phyloP scores from a whole-genome alignment of 768 basidiomycete genomes.

The Chiua virens region DNA sequence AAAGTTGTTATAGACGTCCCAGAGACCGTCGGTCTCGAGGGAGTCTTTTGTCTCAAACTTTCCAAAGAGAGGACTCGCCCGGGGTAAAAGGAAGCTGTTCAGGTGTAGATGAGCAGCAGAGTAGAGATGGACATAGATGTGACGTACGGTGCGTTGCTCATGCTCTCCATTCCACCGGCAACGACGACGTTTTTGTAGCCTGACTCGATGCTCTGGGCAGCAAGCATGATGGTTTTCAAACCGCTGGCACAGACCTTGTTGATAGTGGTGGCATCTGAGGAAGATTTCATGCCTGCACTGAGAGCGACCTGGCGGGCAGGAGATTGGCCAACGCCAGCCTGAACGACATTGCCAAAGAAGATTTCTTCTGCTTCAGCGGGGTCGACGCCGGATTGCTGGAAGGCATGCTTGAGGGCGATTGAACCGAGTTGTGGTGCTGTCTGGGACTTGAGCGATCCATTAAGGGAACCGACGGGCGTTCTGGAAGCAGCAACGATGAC shows the following conservation, averaged over 20 bases:
- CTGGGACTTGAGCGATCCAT: conserved; percentile 84
- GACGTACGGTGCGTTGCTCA: conserved; percentile 97
- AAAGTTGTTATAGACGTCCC: conserved; percentile 97
- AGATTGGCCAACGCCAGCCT: conserved; percentile 95
- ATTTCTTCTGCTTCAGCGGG: conserved; percentile 89
- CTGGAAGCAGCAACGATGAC: conserved; percentile 93
- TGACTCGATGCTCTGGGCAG: conserved; percentile 83
- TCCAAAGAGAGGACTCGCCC: conserved; percentile 81
- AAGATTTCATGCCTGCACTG: conserved; percentile 74
- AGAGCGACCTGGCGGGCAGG: conserved; percentile 99
- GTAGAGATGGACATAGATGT: neutral
- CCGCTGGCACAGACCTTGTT: conserved; percentile 99
- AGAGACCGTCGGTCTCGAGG: conserved; percentile 88
- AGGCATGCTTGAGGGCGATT: conserved; percentile 86
- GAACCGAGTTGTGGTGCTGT: conserved; percentile 91
- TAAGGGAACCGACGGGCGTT: conserved; percentile 92
- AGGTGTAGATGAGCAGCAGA: neutral
- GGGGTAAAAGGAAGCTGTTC: conserved; percentile 75
- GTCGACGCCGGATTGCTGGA: conserved; percentile 76
- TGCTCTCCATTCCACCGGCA: conserved; percentile 99
- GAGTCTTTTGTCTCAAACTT: conserved; percentile 88
- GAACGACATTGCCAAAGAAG: conserved; percentile 97
- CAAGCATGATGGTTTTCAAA: conserved; percentile 93
- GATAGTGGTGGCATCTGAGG: conserved; percentile 96
- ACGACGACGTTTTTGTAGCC: conserved; percentile 86